These are phyloP conservation scores for Epicoccum sorghinum DNA, from an alignment of 2,329 filamentous ascomycete species.

Conservation along the genomic window DNA sequence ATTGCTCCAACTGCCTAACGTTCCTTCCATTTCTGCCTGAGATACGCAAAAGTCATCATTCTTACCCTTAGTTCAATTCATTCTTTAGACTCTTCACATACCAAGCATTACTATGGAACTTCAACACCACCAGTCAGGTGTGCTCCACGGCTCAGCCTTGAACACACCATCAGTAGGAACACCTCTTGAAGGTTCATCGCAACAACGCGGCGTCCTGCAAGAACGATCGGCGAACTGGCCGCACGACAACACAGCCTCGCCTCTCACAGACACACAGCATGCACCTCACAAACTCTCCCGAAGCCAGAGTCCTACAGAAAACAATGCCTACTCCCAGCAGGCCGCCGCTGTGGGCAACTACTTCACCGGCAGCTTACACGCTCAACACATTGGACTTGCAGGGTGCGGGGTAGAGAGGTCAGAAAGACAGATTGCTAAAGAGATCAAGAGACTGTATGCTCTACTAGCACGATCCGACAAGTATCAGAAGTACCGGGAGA, in stretches of 20 bases:
- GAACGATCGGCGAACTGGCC: constrained; percentile 52
- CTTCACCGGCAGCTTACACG: constrained; percentile 32
- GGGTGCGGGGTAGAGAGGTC: constrained; percentile 31
- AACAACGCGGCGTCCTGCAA: constrained; percentile 44
- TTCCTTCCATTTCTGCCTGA: constrained; percentile 47
- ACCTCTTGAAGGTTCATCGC: constrained; percentile 20
- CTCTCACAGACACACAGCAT: constrained; percentile 12
- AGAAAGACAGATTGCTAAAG: constrained; percentile 36
- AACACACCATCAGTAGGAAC: constrained; percentile 32
- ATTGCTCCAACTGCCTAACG: constrained; percentile 51
- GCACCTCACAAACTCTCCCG: constrained; percentile 39
- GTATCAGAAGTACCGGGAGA: constrained; percentile 55
- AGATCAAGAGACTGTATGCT: constrained; percentile 38
- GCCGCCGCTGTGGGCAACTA: constrained; percentile 27
- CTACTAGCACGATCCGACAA: constrained; percentile 45
- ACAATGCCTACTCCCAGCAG: constrained; percentile 26
- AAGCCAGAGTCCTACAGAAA: constrained; percentile 37
- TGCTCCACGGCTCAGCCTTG: constrained; percentile 51
- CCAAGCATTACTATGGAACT: constrained; percentile 39
- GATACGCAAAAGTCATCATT: constrained; percentile 42
- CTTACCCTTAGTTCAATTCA: constrained; percentile 45
- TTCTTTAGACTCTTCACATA: constrained; percentile 33
- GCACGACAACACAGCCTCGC: constrained; percentile 33
- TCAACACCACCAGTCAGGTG: constrained; percentile 44
- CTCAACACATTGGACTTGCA: constrained; percentile 30